A percentile compares a stretch with the other conserved stretches of the same genome.
phyloP scores from a whole-genome alignment of 441 rosid species.

The Pelargonium australe region DNA sequence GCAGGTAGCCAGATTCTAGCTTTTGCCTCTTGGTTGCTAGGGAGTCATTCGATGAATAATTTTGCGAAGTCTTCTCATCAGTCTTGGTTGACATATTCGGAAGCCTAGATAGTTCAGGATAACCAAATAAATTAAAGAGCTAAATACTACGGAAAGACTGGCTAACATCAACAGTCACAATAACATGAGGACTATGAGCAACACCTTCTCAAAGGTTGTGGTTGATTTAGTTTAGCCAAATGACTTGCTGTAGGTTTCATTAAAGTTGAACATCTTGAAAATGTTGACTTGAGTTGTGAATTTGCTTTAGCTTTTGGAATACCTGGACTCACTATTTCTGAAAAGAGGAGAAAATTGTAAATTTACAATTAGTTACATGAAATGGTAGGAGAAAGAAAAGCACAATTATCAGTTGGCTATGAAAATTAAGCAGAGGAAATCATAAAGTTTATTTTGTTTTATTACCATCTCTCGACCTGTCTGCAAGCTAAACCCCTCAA shows the following conservation, averaged over 20 bases:
- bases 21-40: slow-evolving; percentile 56
- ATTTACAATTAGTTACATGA: neutral
- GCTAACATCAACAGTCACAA: slow-evolving; percentile 4
- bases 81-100: slow-evolving; percentile 27
- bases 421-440: neutral
- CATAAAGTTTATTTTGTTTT: too few relatives aligned
- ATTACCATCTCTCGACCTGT: too few relatives aligned
- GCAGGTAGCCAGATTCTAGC: slow-evolving; percentile 49
- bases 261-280: slow-evolving; percentile 41
- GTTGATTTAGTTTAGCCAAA: slow-evolving; percentile 50
- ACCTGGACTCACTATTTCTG: slow-evolving; percentile 25
- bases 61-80: slow-evolving; percentile 25
- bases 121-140: slow-evolving; percentile 7
- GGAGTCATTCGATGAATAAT: slow-evolving; percentile 28
- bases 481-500: too few relatives aligned
- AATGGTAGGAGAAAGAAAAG: too few relatives aligned
- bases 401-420: too few relatives aligned
- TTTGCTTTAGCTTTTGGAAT: slow-evolving; percentile 16
- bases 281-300: slow-evolving; percentile 24
- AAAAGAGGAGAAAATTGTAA: slow-evolving; percentile 4
- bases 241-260: slow-evolving; percentile 59
- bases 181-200: neutral
- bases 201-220: slow-evolving; percentile 40
- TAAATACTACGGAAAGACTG: neutral
- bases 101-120: slow-evolving; percentile 28